Evolutionary conservation across 495 filamentous ascomycete genomes (phyloP), one percentile per base, ranked within the genome.

Genomic region (Aspergillus egyptiacus): DNA sequence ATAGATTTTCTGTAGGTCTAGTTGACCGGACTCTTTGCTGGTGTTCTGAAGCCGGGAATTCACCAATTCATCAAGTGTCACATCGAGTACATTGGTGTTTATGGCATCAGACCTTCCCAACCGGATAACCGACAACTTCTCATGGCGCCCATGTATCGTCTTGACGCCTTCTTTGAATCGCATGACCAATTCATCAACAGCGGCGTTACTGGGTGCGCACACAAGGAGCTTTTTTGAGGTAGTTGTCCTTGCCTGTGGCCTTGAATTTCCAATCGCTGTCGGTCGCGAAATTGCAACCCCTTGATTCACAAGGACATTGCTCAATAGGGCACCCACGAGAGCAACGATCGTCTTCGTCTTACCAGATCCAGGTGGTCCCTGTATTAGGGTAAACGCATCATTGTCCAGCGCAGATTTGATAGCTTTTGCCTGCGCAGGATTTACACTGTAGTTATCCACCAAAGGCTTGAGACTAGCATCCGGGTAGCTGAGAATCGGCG

Each of bases 341-440:
- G 91, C 93, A 50, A 95, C 80, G 46, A 98, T 97, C 0, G 93
- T 98, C 63, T 97, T 98, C 0, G 93, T 98, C 68, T 98, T 98
- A 59, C 93, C 93, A 3, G 91, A 93, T 59, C 93, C 93, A 1
- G 93, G 93, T 40, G 93, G 94, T 32, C 93, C 93, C 67, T 98
- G 93, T 48, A 98, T 87, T 40, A 98, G 74, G 6, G 91, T 96
- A 62, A 98, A 98, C 0, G 85, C 93, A 66, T 96, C 91, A 55
- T 96, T 96, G 55, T 91, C 89, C 25, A 89, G 77, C 5, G 90
- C 94, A 45, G 91, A 93, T 48, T 88, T 77, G 53, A 98, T 84
- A 24, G 93, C 93, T 55, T 86, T 89, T n/a, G 90, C 87, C 59
- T 98, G 93, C 4, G 91, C 91, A 32, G 69, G 71, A 62, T 98